Conservation (phyloP, 108 stramenopile species). For the Cyclotella baltica region DNA sequence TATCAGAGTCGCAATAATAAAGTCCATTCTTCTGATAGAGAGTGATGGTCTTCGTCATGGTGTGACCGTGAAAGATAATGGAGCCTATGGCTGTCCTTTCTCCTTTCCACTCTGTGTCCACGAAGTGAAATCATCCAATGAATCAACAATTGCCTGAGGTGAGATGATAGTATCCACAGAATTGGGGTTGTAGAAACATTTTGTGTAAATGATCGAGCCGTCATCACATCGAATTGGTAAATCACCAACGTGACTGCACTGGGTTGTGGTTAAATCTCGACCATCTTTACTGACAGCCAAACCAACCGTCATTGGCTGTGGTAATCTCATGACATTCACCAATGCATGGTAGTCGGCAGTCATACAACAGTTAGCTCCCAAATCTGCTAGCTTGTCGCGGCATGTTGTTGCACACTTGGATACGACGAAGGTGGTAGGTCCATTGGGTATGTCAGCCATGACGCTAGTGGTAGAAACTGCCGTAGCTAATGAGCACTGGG, state of each 20-base stretch:
- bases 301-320: background rate
- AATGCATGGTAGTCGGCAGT: background rate
- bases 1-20: background rate
- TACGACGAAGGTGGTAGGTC: background rate
- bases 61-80: background rate
- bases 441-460: background rate
- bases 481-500: no score
- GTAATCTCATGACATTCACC: background rate
- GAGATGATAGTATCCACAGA: conserved; percentile 10
- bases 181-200: background rate
- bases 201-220: background rate
- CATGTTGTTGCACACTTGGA: background rate
- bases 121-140: background rate
- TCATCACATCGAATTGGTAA: background rate
- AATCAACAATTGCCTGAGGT: background rate
- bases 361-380: conserved; percentile 1
- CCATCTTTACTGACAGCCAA: background rate
- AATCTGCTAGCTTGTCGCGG: background rate
- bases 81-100: background rate
- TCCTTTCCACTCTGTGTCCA: background rate
- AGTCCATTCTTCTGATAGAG: background rate
- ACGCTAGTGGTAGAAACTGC: no score
- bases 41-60: background rate
- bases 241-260: background rate
- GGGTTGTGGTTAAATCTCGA: no score